A percentile compares a stretch with the other conserved stretches of the same genome.
These are phyloP conservation scores for Karstenula rhodostoma DNA, from an alignment of 2,329 filamentous ascomycete species.

Conservation along the genomic window DNA sequence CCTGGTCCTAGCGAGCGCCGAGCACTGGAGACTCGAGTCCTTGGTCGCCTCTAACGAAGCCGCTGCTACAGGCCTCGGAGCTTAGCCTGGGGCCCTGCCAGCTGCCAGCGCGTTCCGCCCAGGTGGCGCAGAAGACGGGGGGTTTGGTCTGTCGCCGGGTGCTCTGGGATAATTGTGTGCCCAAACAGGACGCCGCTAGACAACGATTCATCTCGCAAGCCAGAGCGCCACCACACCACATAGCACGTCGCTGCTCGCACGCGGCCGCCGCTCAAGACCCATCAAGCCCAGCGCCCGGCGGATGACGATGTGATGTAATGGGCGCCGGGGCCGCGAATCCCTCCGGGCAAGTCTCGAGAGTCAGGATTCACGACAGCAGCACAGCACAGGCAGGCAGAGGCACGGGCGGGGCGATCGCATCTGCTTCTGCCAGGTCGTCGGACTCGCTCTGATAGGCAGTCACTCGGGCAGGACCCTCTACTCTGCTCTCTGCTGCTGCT, in stretches of 20 bases:
- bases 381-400: background rate
- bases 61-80: conserved; percentile 6
- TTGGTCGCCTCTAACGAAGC: background rate
- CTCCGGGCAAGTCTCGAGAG: too few relatives aligned
- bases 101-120: conserved; percentile 7
- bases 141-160: too few relatives aligned
- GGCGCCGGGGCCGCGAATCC: background rate
- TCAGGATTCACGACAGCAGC: too few relatives aligned
- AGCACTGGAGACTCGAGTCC: background rate
- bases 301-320: conserved; percentile 19
- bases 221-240: background rate
- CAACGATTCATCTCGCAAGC: background rate
- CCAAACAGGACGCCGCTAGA: background rate
- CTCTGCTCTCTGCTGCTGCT: too few relatives aligned
- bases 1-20: conserved; percentile 2
- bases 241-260: background rate
- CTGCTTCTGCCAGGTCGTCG: background rate
- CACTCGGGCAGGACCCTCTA: too few relatives aligned
- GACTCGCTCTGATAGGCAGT: background rate
- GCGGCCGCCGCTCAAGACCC: background rate
- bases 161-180: too few relatives aligned
- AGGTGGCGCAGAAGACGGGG: conserved; percentile 1
- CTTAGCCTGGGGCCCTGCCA: too few relatives aligned
- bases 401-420: background rate
- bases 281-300: background rate